phyloP scores from a whole-genome alignment of 192 early-diverging fungal genomes.

The Gigaspora rosea region DNA sequence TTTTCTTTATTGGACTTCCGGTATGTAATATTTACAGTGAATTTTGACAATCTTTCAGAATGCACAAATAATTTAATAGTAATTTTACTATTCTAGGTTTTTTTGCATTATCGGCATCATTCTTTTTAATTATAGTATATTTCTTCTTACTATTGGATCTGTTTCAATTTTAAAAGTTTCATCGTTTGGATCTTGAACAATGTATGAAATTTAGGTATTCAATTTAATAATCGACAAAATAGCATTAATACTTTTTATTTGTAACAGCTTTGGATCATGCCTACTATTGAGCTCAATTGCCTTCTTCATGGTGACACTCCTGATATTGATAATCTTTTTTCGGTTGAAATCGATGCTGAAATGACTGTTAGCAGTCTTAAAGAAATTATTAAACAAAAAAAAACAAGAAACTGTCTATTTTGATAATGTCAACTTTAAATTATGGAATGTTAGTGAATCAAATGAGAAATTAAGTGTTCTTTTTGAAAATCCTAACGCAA shows the following conservation, averaged over 20 bases:
- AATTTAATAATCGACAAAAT: too few relatives aligned
- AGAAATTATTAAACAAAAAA: background rate
- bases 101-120: background rate
- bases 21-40: background rate
- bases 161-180: background rate
- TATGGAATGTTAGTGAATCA: background rate
- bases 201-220: too few relatives aligned
- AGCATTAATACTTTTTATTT: background rate
- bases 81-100: background rate
- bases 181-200: background rate
- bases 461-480: background rate
- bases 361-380: background rate
- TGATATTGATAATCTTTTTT: background rate
- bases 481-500: too few relatives aligned
- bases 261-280: background rate
- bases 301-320: background rate
- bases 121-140: background rate
- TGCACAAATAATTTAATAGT: background rate
- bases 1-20: background rate
- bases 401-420: background rate
- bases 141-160: background rate
- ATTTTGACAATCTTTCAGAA: background rate
- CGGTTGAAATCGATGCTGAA: background rate
- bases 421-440: background rate
- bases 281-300: background rate